Base-by-base conservation (phyloP, 139 green algal genomes). In the Picochlorum sp. region DNA sequence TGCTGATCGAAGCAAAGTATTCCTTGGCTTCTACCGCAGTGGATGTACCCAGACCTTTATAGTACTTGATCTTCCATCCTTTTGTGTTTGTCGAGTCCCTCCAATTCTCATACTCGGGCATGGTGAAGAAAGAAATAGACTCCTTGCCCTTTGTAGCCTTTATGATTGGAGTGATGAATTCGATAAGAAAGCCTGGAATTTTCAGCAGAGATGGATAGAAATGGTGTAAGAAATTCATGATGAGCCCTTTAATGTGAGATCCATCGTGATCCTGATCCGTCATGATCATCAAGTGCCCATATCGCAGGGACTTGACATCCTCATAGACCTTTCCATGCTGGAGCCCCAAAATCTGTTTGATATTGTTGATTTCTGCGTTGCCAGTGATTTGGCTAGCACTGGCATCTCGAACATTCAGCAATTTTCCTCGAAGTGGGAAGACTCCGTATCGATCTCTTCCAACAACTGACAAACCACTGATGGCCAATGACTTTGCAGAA, bases 221-320 rank as follows among this genome's bases (percentile, higher is more conserved):
- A 63, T 83, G 80, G 81, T 98, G 92, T 49, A 99, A 73, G 80
- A 96, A 98, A 84, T 99, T 99, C 87, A 99, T 98, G 77, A 99
- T 94, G 9, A 99, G 88, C 37, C 94, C 94, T 81, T 99, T 99
- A 84, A 99, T 99, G 84, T 99, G 94, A 3, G 81, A 94, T 50
- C 94, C 94, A 72, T 99, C 94, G 61, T 98, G 90, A 68, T 99
- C 94, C 85, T 98, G 92, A 72, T 99, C 94, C 1, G 94, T 99
- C 94, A 99, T 99, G 73, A 99, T 99, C 94, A 99, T 98, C 6
- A 99, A 80, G 75, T 97, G 87, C 3, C 94, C 94, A 67, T 99
- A 99, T 4, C 94, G 85, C 77, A 99, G 87, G 15, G 82, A 82
- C 76, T 94, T 95, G 16, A 72, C 76, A 75, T 91, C 83, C 11